Conservation (phyloP, 2,329 filamentous ascomycete species). For the Xylaria sp. region DNA sequence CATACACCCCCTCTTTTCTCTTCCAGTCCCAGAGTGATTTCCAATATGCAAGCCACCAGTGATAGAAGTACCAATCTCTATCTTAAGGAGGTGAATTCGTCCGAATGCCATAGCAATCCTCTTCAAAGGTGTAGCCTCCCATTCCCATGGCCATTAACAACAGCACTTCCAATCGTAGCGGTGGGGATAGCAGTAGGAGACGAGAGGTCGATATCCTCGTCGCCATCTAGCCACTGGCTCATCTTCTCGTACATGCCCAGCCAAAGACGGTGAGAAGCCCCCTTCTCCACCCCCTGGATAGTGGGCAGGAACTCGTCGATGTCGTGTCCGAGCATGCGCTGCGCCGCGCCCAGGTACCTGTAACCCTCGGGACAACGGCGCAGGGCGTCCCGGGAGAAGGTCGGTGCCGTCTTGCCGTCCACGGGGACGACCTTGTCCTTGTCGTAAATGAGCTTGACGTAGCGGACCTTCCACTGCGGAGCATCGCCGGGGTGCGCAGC, state of each 20-base stretch:
- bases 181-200: slow-evolving; percentile 20
- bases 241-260: slow-evolving; percentile 57
- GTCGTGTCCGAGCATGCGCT: slow-evolving; percentile 58
- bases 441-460: slow-evolving; percentile 62
- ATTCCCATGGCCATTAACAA: slow-evolving; percentile 26
- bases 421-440: slow-evolving; percentile 62
- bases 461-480: slow-evolving; percentile 54
- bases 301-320: slow-evolving; percentile 57
- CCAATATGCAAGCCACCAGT: neutral
- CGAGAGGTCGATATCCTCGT: slow-evolving; percentile 45
- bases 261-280: slow-evolving; percentile 47
- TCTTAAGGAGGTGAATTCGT: slow-evolving; percentile 6
- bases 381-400: slow-evolving; percentile 54
- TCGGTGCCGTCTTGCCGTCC: slow-evolving; percentile 55
- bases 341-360: slow-evolving; percentile 59
- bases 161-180: neutral
- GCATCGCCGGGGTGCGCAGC: slow-evolving; percentile 13
- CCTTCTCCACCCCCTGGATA: slow-evolving; percentile 46
- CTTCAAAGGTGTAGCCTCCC: slow-evolving; percentile 14
- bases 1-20: neutral
- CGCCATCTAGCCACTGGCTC: slow-evolving; percentile 46
- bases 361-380: slow-evolving; percentile 58
- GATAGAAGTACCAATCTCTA: neutral
- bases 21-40: neutral
- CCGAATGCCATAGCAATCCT: slow-evolving; percentile 8